Evolutionary conservation across 2,329 filamentous ascomycete species (phyloP).

Genomic region (Aspergillus sp.): DNA sequence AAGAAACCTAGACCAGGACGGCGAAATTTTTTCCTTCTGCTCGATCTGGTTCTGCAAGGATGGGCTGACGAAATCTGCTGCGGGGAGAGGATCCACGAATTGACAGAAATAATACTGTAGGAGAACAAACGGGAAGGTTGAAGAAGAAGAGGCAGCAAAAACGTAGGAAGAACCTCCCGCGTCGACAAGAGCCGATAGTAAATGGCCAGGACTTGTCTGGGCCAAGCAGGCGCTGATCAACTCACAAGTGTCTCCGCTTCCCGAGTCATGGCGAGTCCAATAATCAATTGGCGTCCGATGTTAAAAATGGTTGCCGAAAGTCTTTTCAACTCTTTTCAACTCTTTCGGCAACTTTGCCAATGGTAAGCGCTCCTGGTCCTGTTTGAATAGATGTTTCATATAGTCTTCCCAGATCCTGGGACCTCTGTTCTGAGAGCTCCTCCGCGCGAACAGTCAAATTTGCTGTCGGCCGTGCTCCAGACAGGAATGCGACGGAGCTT

Average conservation of each 20-base stretch:
- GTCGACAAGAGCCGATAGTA: conserved; percentile 18
- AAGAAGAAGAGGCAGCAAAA: conserved; percentile 32
- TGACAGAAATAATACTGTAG: conserved; percentile 2
- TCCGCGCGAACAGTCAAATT: background rate
- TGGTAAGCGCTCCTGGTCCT: conserved; percentile 6
- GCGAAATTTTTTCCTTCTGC: conserved; percentile 8
- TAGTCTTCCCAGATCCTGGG: conserved; percentile 10
- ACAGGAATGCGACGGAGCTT: conserved; percentile 8
- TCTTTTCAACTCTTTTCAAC: background rate
- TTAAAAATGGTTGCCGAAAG: conserved; percentile 15
- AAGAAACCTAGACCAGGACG: conserved; percentile 15
- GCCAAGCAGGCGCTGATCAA: conserved; percentile 38
- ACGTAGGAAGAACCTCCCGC: conserved; percentile 28
- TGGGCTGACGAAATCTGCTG: background rate
- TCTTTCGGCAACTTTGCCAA: conserved; percentile 4
- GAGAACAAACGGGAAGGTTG: conserved; percentile 21
- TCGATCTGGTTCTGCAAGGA: conserved; percentile 4
- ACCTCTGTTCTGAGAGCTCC: conserved; percentile 6
- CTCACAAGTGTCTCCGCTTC: conserved; percentile 31
- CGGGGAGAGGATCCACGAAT: background rate
- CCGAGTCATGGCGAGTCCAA: conserved; percentile 35
- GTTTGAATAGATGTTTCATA: conserved; percentile 10
- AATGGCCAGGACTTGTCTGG: conserved; percentile 26
- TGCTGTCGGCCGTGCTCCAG: background rate
- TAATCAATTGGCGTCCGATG: conserved; percentile 19